Evolutionary conservation across 306 rosid species (phyloP).

Genomic region (Clitoria ternatea): DNA sequence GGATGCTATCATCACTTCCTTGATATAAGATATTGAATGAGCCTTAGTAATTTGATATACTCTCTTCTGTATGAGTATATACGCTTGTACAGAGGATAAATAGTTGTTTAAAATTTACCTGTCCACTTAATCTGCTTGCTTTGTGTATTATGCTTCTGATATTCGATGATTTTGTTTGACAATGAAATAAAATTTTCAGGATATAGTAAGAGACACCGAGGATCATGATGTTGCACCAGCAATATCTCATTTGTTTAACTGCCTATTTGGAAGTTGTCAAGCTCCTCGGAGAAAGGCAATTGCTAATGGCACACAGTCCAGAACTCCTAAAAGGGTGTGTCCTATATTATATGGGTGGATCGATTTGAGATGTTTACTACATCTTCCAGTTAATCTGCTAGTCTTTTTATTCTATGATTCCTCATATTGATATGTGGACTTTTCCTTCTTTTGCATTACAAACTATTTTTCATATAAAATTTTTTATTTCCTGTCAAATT

Average conservation of each 20-base stretch:
- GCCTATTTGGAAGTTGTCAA: constrained; percentile 72
- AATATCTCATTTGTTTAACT: constrained; percentile 68
- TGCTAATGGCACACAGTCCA: constrained; percentile 39
- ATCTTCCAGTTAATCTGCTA: not conserved
- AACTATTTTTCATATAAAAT: not conserved
- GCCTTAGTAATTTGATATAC: not conserved
- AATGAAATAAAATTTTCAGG: constrained; percentile 40
- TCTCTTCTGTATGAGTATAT: not conserved
- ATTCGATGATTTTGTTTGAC: not conserved
- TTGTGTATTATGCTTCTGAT: not conserved
- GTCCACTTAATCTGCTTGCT: not conserved
- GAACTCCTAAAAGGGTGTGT: constrained; percentile 49
- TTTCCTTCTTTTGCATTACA: not conserved
- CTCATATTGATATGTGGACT: not conserved
- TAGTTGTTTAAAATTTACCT: not conserved
- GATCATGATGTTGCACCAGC: constrained; percentile 79
- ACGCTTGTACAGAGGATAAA: not conserved
- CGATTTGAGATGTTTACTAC: not conserved
- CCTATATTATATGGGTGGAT: not conserved
- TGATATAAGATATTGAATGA: not conserved
- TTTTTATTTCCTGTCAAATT: not conserved
- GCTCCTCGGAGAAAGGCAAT: constrained; percentile 42
- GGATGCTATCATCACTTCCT: constrained; percentile 10
- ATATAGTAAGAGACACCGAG: constrained; percentile 68
- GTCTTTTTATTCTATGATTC: not conserved